Conservation (phyloP, 345 rosid genomes). For the Populus nigra region DNA sequence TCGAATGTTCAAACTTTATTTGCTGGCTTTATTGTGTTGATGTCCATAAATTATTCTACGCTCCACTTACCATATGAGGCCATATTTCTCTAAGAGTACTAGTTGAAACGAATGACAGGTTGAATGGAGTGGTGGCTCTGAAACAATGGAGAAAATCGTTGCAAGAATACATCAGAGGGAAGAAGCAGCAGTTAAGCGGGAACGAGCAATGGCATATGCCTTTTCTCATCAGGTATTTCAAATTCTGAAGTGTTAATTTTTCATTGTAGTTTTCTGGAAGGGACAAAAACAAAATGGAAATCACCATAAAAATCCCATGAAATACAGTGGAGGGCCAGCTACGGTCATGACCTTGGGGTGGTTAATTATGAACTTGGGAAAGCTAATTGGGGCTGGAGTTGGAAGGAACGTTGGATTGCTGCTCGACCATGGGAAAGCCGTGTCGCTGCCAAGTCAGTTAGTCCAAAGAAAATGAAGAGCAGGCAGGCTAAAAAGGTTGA, state of each 20-base stretch:
- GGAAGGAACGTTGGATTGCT: slow-evolving; percentile 94
- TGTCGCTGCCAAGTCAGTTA: slow-evolving; percentile 33
- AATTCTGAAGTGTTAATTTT: not conserved
- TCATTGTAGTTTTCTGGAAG: not conserved
- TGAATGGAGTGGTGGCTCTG: slow-evolving; percentile 87
- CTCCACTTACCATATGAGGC: not conserved
- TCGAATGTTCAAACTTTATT: not conserved
- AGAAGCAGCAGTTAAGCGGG: slow-evolving; percentile 88
- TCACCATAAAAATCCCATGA: slow-evolving; percentile 9
- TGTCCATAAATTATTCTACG: not conserved
- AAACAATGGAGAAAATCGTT: slow-evolving; percentile 66
- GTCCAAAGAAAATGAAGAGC: slow-evolving; percentile 53
- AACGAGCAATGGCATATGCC: slow-evolving; percentile 92
- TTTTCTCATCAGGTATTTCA: slow-evolving; percentile 83
- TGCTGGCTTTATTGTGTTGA: not conserved
- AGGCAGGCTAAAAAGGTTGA: slow-evolving; percentile 42
- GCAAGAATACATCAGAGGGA: slow-evolving; percentile 76
- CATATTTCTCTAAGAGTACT: not conserved
- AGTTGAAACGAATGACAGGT: slow-evolving; percentile 47
- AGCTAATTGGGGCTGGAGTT: slow-evolving; percentile 96
- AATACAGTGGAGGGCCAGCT: slow-evolving; percentile 81
- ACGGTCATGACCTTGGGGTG: slow-evolving; percentile 41
- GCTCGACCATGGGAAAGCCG: slow-evolving; percentile 94
- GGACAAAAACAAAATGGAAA: not conserved
- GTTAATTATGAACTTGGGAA: slow-evolving; percentile 59